Evolutionary conservation across 2,329 filamentous ascomycete species (phyloP), one percentile per base, ranked within the genome.

Genomic region (Sclerotinia spermophila): DNA sequence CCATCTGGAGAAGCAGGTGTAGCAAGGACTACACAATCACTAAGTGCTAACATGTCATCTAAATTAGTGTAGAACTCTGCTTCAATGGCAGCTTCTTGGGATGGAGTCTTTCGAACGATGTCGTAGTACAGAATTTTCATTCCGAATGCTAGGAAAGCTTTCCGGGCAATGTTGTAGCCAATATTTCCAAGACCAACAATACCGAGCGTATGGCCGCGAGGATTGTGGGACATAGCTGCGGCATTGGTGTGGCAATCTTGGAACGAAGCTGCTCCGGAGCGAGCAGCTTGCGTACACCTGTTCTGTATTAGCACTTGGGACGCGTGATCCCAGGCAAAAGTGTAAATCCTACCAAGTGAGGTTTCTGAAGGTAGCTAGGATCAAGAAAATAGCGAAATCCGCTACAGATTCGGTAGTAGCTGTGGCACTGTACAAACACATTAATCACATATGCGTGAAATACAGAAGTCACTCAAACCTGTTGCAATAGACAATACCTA

Each of bases 321-420:
- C 13, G n/a, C 42, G 6, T 59, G 10, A 27, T 33, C 15, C 11
- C 2, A 6, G 7, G 21, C n/a, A 15, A 35, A 19, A 21, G 21
- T 19, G 33, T 3, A 19, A 30, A 30, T 30, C 17, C 15, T 35
- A 89, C 86, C 89, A 92, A 1, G 87, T 84, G 19, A 93, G 84
- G 60, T 87, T 84, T 67, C 91, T 88, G 82, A 92, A 93, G 21
- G 87, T 88, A 13, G 86, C 86, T 65, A 94, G 86, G 74, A 93
- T 86, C 75, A 91, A 85, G 76, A 88, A 89, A 55, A 92, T 83
- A 27, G 89, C 87, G 72, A 91, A 87, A 79, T 93, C 91, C 66
- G 90, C 90, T 1, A 93, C 90, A 6, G 90, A 87, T 76, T 93
- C 91, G 10, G 89, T 89, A 48, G 89, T 90, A 0, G 90, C 90